Conservation (phyloP, 768 basidiomycete genomes). For the Phylloporus sp. region DNA sequence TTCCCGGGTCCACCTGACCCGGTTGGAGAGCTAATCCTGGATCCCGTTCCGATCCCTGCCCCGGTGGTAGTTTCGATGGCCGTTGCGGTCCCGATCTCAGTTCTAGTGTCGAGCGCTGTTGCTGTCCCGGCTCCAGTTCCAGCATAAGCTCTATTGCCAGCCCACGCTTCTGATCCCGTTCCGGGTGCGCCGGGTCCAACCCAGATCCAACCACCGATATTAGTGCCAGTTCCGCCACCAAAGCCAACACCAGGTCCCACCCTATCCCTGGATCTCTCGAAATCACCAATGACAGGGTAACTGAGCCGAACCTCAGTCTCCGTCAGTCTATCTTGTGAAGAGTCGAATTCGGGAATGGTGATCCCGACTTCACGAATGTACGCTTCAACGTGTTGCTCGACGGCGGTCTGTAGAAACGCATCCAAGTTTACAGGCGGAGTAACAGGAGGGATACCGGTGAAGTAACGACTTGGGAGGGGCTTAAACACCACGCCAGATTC, state of each 20-base stretch:
- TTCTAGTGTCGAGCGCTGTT: not conserved
- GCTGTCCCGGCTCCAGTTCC: not conserved
- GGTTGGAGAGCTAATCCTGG: not conserved
- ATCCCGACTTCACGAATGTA: not conserved
- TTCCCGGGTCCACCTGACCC: not conserved
- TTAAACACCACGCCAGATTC: not conserved
- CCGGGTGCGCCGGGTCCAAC: not conserved
- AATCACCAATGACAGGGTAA: constrained; percentile 1
- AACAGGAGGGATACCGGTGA: not conserved
- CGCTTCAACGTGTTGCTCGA: not conserved
- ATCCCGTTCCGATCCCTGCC: not conserved
- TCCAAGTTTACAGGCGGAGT: not conserved
- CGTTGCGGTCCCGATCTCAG: not conserved
- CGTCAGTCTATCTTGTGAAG: not conserved
- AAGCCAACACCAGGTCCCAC: not conserved
- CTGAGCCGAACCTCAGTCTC: not conserved
- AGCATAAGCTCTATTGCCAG: not conserved
- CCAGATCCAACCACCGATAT: not conserved
- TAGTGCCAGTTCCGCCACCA: not conserved
- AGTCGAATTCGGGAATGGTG: not conserved
- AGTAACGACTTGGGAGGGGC: not conserved
- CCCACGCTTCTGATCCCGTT: not conserved
- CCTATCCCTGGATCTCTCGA: not conserved
- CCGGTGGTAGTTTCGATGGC: not conserved
- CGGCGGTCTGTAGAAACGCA: not conserved